Conservation (phyloP, 352 stramenopile genomes). For the Pythium angustatum region DNA sequence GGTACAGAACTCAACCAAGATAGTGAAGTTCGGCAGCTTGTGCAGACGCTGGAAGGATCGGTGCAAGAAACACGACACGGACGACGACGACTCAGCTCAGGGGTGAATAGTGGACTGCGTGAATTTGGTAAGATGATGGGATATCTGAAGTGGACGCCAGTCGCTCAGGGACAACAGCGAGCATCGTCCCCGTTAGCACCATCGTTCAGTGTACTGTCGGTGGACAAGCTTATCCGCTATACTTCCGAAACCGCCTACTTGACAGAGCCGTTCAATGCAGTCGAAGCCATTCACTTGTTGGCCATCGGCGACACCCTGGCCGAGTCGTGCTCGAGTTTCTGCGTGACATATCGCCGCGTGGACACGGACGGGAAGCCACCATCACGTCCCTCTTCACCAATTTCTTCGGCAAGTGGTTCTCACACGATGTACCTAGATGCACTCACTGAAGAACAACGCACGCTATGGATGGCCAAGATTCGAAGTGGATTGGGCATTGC, state of each 20-base stretch:
- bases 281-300: constrained; percentile 43
- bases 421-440: constrained; percentile 39
- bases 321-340: background rate
- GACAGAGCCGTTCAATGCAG: constrained; percentile 37
- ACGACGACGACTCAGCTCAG: constrained; percentile 17
- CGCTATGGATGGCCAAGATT: constrained; percentile 59
- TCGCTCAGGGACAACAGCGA: background rate
- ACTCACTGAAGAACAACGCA: constrained; percentile 42
- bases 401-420: background rate
- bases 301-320: background rate
- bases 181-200: background rate
- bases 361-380: background rate
- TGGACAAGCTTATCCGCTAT: constrained; percentile 58
- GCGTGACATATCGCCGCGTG: constrained; percentile 3
- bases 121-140: constrained; percentile 49
- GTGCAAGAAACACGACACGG: background rate
- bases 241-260: constrained; percentile 42
- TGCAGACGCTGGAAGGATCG: constrained; percentile 26
- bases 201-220: constrained; percentile 48
- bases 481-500: constrained; percentile 41
- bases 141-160: constrained; percentile 39
- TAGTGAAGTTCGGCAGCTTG: constrained; percentile 30
- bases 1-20: constrained; percentile 45
- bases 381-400: constrained; percentile 3
- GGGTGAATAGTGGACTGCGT: constrained; percentile 37